Percentiles rank a stretch among this genome's conserved stretches.
phyloP scores from a whole-genome alignment of 2,329 filamentous ascomycete species.

The Hypoxylon sp. region DNA sequence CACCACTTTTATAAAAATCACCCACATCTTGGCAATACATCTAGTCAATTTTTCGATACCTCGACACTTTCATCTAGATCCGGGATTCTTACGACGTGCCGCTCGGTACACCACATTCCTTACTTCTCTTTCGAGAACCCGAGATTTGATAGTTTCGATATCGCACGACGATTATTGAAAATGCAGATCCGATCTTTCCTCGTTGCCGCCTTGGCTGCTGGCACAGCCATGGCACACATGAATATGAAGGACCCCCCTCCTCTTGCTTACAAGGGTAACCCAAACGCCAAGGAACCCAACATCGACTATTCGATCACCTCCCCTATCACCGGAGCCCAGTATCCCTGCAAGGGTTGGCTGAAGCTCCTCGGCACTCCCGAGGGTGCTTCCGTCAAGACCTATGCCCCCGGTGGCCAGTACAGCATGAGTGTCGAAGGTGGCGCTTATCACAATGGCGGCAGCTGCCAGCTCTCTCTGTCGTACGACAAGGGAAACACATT shows the following conservation, averaged over 20 bases:
- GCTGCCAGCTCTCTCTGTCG: slow-evolving; percentile 81
- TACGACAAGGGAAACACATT: slow-evolving; percentile 80
- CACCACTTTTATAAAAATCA: slow-evolving; percentile 32
- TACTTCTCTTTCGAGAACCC: slow-evolving; percentile 38
- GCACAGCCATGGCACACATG: slow-evolving; percentile 69
- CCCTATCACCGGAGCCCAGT: slow-evolving; percentile 77
- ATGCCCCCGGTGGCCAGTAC: slow-evolving; percentile 73
- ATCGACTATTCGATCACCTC: slow-evolving; percentile 81
- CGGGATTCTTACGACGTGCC: slow-evolving; percentile 37
- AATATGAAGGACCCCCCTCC: slow-evolving; percentile 68
- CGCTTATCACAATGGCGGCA: slow-evolving; percentile 77
- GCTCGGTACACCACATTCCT: slow-evolving; percentile 39
- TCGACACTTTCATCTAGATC: slow-evolving; percentile 26
- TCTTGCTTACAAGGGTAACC: slow-evolving; percentile 68
- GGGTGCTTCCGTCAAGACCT: slow-evolving; percentile 71
- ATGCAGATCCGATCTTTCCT: slow-evolving; percentile 60
- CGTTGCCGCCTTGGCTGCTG: slow-evolving; percentile 60
- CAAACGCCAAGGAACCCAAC: slow-evolving; percentile 59
- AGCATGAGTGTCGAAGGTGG: slow-evolving; percentile 75
- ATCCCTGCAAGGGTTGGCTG: slow-evolving; percentile 80
- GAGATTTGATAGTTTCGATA: slow-evolving; percentile 36
- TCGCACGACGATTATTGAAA: slow-evolving; percentile 48
- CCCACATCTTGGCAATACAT: slow-evolving; percentile 27
- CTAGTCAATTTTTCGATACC: slow-evolving; percentile 22
- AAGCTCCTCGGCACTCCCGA: slow-evolving; percentile 63